phyloP scores from a whole-genome alignment of 768 basidiomycete genomes.

The Mycena vitilis region DNA sequence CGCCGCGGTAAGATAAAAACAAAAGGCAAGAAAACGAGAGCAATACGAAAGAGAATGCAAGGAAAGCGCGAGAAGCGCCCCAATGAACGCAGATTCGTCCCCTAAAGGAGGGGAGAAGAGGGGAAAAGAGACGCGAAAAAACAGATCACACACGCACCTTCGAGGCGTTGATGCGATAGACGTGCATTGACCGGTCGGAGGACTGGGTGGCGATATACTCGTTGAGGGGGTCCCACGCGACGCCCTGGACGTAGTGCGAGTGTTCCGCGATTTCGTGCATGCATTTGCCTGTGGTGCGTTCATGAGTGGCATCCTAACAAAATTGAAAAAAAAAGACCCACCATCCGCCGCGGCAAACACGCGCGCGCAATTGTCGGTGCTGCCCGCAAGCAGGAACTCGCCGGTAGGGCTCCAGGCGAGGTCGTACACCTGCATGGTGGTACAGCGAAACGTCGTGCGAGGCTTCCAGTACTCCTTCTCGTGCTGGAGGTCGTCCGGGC shows the following conservation, averaged over 20 bases:
- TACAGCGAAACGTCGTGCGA: slow-evolving; percentile 88
- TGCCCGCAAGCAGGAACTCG: slow-evolving; percentile 94
- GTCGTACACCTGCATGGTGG: slow-evolving; percentile 97
- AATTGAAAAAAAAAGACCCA: slow-evolving; percentile 44
- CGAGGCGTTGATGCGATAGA: slow-evolving; percentile 85
- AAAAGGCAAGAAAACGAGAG: too few species aligned
- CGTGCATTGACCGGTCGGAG: slow-evolving; percentile 95
- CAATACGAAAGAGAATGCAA: too few species aligned
- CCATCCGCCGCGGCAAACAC: slow-evolving; percentile 84
- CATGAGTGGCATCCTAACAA: too few species aligned
- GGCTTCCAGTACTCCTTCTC: slow-evolving; percentile 98
- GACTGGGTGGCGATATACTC: slow-evolving; percentile 98
- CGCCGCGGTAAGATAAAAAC: too few species aligned
- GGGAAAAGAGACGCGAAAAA: not conserved
- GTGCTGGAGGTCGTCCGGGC: slow-evolving; percentile 80
- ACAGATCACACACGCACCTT: slow-evolving; percentile 18
- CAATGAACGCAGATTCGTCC: too few species aligned
- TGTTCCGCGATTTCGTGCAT: slow-evolving; percentile 94
- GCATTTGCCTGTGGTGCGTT: slow-evolving; percentile 72
- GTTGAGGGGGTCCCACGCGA: slow-evolving; percentile 98
- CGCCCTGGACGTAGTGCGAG: slow-evolving; percentile 96
- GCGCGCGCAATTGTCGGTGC: slow-evolving; percentile 94
- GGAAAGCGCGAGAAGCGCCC: too few species aligned
- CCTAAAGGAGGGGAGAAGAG: too few species aligned
- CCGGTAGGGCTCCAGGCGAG: slow-evolving; percentile 97